phyloP scores from a whole-genome alignment of 1,139 yeast species.

The Yamadazyma dushanensis region DNA sequence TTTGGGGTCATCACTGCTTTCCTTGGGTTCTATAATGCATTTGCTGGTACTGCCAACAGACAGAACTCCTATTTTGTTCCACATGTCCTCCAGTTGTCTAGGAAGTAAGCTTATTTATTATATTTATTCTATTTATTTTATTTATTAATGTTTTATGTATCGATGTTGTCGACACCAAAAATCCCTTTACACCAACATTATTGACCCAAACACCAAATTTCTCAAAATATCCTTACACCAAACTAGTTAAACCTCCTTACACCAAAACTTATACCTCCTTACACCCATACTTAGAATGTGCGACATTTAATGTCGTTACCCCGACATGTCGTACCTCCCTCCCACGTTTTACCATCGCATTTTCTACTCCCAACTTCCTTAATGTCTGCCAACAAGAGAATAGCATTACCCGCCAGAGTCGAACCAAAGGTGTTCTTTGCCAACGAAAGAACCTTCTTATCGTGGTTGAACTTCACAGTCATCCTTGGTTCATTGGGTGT shows the following conservation, averaged over 20 bases:
- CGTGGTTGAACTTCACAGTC: constrained; percentile 98
- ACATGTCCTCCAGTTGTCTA: constrained; percentile 23
- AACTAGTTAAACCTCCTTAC: background rate
- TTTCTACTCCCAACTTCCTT: background rate
- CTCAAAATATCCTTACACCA: no score
- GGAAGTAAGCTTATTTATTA: constrained; percentile 4
- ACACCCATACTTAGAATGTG: no score
- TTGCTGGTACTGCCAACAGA: constrained; percentile 33
- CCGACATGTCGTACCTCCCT: no score
- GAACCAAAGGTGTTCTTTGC: constrained; percentile 99
- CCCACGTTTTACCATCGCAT: constrained; percentile 3
- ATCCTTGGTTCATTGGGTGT: constrained; percentile 95
- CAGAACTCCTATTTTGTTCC: constrained; percentile 31
- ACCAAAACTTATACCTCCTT: no score
- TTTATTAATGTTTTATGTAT: constrained; percentile 2
- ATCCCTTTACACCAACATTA: no score
- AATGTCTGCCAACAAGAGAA: constrained; percentile 58
- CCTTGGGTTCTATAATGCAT: constrained; percentile 43
- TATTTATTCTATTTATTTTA: constrained; percentile 7
- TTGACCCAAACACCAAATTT: no score
- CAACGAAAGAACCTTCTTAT: constrained; percentile 94
- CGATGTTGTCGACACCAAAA: no score
- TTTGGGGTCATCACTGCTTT: constrained; percentile 41
- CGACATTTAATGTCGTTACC: no score
- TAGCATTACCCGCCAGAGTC: constrained; percentile 95